Evolutionary conservation across 148 eudicot genomes (phyloP), one percentile per base, ranked within the genome.

Genomic region (Fallopia convolvulus): DNA sequence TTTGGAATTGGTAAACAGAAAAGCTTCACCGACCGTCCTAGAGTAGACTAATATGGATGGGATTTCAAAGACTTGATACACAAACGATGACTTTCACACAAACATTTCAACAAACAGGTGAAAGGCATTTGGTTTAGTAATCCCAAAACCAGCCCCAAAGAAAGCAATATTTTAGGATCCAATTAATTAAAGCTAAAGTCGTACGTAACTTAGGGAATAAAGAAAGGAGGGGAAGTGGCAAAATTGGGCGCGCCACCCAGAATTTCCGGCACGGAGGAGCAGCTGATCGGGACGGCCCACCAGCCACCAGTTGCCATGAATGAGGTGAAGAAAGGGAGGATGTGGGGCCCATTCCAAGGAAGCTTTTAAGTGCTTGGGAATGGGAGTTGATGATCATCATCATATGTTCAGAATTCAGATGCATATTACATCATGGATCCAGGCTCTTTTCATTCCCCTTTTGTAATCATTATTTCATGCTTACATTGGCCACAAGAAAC

Each of bases 91-190:
- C 21, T 71, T 71, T 40, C 74, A 20, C 74, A 44, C 49, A 71
- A 18, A 15, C 74, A 71, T 71, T 40, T 18, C 26, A 71, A 39
- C 74, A 71, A 71, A 41, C 74, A 71, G 48, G 14, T 39, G 74
- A 71, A 17, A 71, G 23, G 74, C 74, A 71, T 71, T 71, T n/a
- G 39, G 17, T 63, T 30, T 10, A 30, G 39, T 2, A 63, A 63
- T 63, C 40, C 70, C 39, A 11, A 63, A 63, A 63, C 15, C 39
- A 63, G 70, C 39, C 39, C 36, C 36, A 30, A 63, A 63, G 12
- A 32, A 63, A 63, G 70, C 39, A 6, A 20, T 9, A 5, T 10
- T 30, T 11, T 3, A 3, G 39, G 70, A 26, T 12, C 70, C 70
- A 30, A 30, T 26, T 17, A 32, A 63, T 55, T 55, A 63, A 30